Base-by-base conservation (phyloP, 2,329 filamentous ascomycete genomes). In the Sporothrix schenckii region DNA sequence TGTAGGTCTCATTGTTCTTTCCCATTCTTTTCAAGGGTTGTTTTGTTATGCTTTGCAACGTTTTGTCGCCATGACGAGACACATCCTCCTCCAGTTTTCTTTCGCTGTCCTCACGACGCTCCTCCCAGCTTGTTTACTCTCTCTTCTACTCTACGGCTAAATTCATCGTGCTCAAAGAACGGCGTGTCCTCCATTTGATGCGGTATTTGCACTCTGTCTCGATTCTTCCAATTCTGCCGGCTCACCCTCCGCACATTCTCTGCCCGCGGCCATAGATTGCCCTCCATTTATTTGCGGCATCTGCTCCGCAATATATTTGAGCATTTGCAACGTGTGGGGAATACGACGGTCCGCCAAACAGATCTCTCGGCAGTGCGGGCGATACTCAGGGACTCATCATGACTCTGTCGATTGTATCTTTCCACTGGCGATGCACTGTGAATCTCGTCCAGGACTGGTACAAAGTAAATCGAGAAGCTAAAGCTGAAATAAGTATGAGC, bases 151-250 rank as follows among this genome's bases (percentile, higher is more conserved):
- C 13, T 21, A 27, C 50, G 30, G 54, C 10, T 58, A 58, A 58
- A 58, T 4, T 39, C 27, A 58, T 5, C 21, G 6, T 27, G 2
- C 16, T 39, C 39, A 19, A n/a, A 19, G 19, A 34, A 56, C 53
- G 53, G 14, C 53, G 24, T 14, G 6, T 58, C 34, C 53, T 27
- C 16, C n/a, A 9, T n/a, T 58, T 58, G 27, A 30, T 58, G 54
- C 54, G 30, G 54, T 39, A 58, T 39, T 39, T 58, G 24, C 14
- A n/a, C 7, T 39, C 30, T 58, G 5, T 16, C 13, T 14, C 16
- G 14, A 58, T 58, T 58, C 54, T 58, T 58, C 54, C 44, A 49
- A 19, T 49, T 49, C 44, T 49, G 16, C 44, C 44, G 44, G 44
- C 44, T 5, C 13, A 16, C 1, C 54, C 21, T 53, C n/a, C 30